A percentile compares a stretch with the other conserved stretches of the same genome.
Conservation (phyloP, 768 basidiomycete species). For the Tylopilus plumbeoviolaceoides region DNA sequence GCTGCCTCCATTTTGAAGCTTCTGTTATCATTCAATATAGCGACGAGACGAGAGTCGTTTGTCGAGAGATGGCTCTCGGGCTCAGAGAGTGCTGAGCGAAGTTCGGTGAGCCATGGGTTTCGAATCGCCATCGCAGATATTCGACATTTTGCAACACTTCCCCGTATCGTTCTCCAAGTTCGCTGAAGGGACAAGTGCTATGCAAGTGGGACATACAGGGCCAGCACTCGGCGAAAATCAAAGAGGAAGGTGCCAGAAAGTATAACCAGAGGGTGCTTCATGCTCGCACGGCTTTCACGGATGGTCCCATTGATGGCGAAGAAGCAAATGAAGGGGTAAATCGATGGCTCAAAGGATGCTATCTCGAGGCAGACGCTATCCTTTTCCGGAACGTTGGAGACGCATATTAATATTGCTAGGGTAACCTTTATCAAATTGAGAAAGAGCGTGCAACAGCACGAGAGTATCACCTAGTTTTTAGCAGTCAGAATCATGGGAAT, state of each 20-base stretch:
- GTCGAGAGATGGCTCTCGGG: constrained; percentile 4
- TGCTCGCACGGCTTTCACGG: constrained; percentile 74
- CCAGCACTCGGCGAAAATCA: constrained; percentile 12
- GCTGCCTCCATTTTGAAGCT: constrained; percentile 14
- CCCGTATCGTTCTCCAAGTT: background rate
- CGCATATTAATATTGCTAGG: constrained; percentile 1
- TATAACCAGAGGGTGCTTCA: constrained; percentile 87
- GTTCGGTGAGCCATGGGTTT: constrained; percentile 9
- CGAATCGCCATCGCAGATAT: constrained; percentile 17
- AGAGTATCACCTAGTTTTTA: constrained; percentile 26
- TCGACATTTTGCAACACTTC: constrained; percentile 8
- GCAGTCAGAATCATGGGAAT: background rate
- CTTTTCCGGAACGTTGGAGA: constrained; percentile 32
- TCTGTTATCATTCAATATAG: constrained; percentile 16
- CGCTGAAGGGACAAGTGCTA: background rate
- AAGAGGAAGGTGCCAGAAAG: constrained; percentile 15
- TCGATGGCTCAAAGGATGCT: constrained; percentile 91
- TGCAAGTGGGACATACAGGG: constrained; percentile 22
- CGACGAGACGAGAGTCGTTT: constrained; percentile 28
- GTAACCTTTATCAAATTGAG: constrained; percentile 27
- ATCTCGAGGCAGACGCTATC: constrained; percentile 63
- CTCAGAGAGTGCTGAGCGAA: constrained; percentile 9
- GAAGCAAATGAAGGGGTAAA: constrained; percentile 45
- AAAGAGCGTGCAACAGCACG: constrained; percentile 24
- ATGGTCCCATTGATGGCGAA: constrained; percentile 26